These are phyloP conservation scores for Chondrus crispus DNA, from an alignment of 23 red algal species.

Conservation along the genomic window DNA sequence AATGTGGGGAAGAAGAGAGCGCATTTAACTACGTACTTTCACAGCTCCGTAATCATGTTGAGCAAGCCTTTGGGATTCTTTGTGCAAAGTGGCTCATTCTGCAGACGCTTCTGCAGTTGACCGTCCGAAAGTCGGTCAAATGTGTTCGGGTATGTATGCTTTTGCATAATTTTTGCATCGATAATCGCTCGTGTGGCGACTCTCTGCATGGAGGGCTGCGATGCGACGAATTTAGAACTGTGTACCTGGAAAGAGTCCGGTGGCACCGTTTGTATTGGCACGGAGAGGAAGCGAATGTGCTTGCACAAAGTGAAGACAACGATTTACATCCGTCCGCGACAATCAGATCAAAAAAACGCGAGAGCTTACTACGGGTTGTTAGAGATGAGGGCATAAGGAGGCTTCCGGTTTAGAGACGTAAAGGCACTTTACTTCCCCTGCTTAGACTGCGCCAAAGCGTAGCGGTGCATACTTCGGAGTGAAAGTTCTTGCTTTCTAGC, in stretches of 20 bases:
- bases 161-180: not conserved
- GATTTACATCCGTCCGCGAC: not conserved
- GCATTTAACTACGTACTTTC: conserved; percentile 17
- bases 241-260: not conserved
- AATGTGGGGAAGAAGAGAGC: not conserved
- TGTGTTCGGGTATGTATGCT: not conserved
- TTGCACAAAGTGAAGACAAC: not conserved
- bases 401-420: not conserved
- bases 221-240: not conserved
- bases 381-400: not conserved
- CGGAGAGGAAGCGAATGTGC: not conserved
- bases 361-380: not conserved
- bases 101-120: not conserved
- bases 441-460: no score
- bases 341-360: not conserved
- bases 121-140: not conserved
- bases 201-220: not conserved
- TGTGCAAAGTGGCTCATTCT: not conserved
- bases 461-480: no score
- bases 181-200: not conserved
- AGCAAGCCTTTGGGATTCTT: conserved; percentile 2
- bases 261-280: not conserved
- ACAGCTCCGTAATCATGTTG: not conserved
- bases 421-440: no score
- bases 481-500: no score